Percentiles rank a stretch among this genome's conserved stretches.
Evolutionary conservation across 2,329 filamentous ascomycete species (phyloP).

Genomic region (Fusarium sp.): DNA sequence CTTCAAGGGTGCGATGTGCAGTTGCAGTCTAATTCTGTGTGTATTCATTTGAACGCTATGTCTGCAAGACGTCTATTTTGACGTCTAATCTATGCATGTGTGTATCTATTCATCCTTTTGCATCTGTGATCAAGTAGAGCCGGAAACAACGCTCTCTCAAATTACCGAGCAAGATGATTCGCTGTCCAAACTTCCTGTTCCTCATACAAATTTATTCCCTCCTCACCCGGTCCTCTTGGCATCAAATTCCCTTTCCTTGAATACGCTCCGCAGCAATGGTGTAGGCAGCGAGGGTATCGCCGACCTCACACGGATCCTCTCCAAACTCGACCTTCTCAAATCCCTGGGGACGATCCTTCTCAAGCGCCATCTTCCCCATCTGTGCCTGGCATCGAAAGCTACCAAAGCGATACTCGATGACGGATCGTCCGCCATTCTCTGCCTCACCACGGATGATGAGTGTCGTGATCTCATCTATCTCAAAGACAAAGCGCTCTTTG

Average conservation of each 20-base stretch:
- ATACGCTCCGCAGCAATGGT: conserved; percentile 52
- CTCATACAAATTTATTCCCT: neutral
- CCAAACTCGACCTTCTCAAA: conserved; percentile 57
- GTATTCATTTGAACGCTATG: neutral
- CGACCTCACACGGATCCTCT: conserved; percentile 55
- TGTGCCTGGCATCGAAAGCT: conserved; percentile 68
- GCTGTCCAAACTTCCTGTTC: conserved; percentile 7
- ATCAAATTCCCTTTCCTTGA: conserved; percentile 50
- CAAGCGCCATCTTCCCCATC: conserved; percentile 58
- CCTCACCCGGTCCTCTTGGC: neutral
- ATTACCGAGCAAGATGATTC: conserved; percentile 10
- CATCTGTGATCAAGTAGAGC: neutral
- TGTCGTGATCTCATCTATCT: conserved; percentile 59
- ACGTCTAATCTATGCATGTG: conserved; percentile 8
- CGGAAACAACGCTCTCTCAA: conserved; percentile 1
- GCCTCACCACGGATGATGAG: conserved; percentile 45
- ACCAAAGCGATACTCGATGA: conserved; percentile 66
- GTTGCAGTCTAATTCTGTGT: neutral
- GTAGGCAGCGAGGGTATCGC: conserved; percentile 51
- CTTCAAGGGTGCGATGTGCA: neutral
- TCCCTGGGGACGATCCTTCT: conserved; percentile 52
- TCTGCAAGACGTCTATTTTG: neutral
- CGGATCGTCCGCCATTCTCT: conserved; percentile 43
- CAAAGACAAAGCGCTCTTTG: conserved; percentile 57
- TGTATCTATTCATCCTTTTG: conserved; percentile 18